Percentiles rank a stretch among this genome's conserved stretches.
These are phyloP conservation scores for Aspergillus conjunctus DNA, from an alignment of 495 filamentous ascomycete species.

Conservation along the genomic window DNA sequence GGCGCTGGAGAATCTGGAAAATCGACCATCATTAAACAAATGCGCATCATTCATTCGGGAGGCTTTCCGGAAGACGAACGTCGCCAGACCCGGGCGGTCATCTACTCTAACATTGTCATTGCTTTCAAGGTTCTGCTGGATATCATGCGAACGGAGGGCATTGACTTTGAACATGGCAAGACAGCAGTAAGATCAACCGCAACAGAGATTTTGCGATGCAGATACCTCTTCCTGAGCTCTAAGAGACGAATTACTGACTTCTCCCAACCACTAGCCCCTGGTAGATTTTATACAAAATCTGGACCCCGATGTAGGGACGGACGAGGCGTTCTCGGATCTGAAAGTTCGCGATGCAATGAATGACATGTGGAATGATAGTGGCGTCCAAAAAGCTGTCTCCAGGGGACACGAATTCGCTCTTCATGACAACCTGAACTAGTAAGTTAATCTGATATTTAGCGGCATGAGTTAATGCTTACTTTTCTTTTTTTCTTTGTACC, in stretches of 20 bases:
- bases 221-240: not conserved
- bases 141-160: slow-evolving; percentile 85
- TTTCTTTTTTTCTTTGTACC: not conserved
- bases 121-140: slow-evolving; percentile 89
- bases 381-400: slow-evolving; percentile 81
- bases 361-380: slow-evolving; percentile 78
- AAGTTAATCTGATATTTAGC: slow-evolving; percentile 34
- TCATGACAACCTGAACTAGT: slow-evolving; percentile 95
- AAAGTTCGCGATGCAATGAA: slow-evolving; percentile 76
- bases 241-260: slow-evolving; percentile 13
- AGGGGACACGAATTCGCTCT: slow-evolving; percentile 96
- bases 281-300: slow-evolving; percentile 40
- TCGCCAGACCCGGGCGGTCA: slow-evolving; percentile 89
- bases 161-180: slow-evolving; percentile 72
- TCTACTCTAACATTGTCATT: slow-evolving; percentile 89
- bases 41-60: slow-evolving; percentile 95
- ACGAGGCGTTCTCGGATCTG: slow-evolving; percentile 67
- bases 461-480: slow-evolving; percentile 17
- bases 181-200: slow-evolving; percentile 63
- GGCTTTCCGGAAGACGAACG: slow-evolving; percentile 91
- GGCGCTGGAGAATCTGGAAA: slow-evolving; percentile 98
- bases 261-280: slow-evolving; percentile 29
- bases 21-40: slow-evolving; percentile 98
- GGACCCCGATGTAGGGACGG: slow-evolving; percentile 75
- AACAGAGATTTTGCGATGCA: not conserved